Evolutionary conservation across 2,329 filamentous ascomycete genomes (phyloP), one percentile per base, ranked within the genome.

Genomic region (Ophidiomyces ophidiicola): DNA sequence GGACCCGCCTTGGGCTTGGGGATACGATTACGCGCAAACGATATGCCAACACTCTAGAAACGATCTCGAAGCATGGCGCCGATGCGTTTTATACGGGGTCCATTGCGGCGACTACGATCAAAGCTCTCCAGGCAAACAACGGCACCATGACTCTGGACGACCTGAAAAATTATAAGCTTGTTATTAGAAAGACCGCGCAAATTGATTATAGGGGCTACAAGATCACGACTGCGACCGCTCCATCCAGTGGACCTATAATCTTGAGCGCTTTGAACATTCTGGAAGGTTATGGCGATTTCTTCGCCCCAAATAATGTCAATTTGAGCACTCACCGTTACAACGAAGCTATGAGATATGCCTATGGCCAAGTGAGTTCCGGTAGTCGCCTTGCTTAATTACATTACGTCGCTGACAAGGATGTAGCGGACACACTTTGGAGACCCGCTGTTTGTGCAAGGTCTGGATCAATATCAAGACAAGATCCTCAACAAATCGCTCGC

Each of bases 281-380:
- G 59, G 80, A 88, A 57, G 80, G 82, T 12, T 92, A 85, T 52
- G 62, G 72, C 0, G 58, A 64, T 25, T 76, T 88, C 33, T 77
- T 74, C 12, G 62, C 74, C 8, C 60, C 69, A 1, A 63, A 72
- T 30, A 62, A 59, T 12, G 48, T 72, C 14, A 78, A 84, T 49
- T 63, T 92, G 0, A 84, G 78, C 25, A 80, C 79, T 0, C 90
- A 96, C 60, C 75, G 82, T 10, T 71, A 94, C 47, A 76, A 85
- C 53, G 90, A 96, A 66, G 81, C 86, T 8, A 84, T 94, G 64
- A 74, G 85, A 15, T 96, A 93, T 57, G 86, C 76, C 2, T 96
- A 94, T 55, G 86, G 80, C 25, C 58, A 68, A 55, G 63, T 64
- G 47, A 26, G 18, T 18, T 24, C 2, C 1, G 32, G 7, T n/a